Evolutionary conservation across 139 green algal genomes (phyloP), one percentile per base, ranked within the genome.

Genomic region (Chlamydomonas eustigma): DNA sequence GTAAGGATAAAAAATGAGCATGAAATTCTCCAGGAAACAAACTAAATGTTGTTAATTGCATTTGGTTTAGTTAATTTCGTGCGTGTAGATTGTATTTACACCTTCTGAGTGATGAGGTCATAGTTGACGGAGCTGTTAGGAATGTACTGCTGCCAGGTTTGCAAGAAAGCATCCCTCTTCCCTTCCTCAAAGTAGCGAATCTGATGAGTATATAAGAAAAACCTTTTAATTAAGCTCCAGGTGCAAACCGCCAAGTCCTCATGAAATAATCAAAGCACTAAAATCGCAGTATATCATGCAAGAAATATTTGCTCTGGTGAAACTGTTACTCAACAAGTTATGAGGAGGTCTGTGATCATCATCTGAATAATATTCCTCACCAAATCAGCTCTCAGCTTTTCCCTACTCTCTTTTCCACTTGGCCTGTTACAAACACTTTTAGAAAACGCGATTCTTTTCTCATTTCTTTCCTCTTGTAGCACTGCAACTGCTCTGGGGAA

Each of bases 131-230:
- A 50, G 2, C 38, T 34, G 1, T 76, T 76, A 1, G 80, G 80
- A 4, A 85, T 73, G 32, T 74, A 79, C 36, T 81, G 76, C 39
- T 85, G 71, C 76, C 76, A 85, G 37, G 80, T 18, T 0, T 22
- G 31, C 35, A 85, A 80, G 52, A 82, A 85, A 22, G 76, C 80
- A 1, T 85, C 64, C 5, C 80, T 33, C 2, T 67, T 75, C 0
- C 80, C 80, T 31, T 80, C 76, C 39, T 85, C 80, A 71, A 85
- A 85, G 70, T 84, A 78, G 38, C 79, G 79, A 28, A 84, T 58
- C 79, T 84, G 79, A 18, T 12, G 12, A 58, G 44, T 58, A n/a
- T 18, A 58, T 58, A 58, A 58, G 51, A 35, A 3, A 24, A 0
- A 30, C n/a, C n/a, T n/a, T n/a, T n/a, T n/a, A n/a, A n/a, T n/a